Conservation (phyloP, 371 early-diverging fungal genomes). For the Rhizopus arrhizus region DNA sequence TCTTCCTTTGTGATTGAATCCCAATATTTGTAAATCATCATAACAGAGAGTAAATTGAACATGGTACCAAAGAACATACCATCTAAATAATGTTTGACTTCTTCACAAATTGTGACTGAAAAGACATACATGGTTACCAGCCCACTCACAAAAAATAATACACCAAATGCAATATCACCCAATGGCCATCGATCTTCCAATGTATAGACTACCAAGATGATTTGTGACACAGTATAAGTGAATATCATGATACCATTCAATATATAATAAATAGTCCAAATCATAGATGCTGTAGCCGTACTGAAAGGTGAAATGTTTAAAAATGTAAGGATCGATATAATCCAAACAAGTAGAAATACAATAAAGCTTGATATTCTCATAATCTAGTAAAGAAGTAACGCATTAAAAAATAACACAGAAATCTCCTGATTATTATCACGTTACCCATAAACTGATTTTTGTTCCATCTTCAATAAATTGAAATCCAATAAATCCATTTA, state of each 20-base stretch:
- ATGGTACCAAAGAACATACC: constrained; percentile 86
- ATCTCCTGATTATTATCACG: constrained; percentile 14
- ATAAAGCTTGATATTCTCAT: constrained; percentile 70
- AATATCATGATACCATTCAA: constrained; percentile 69
- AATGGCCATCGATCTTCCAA: constrained; percentile 91
- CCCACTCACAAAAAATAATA: constrained; percentile 75
- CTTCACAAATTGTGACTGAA: constrained; percentile 70
- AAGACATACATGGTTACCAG: constrained; percentile 71
- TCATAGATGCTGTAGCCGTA: constrained; percentile 59
- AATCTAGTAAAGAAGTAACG: constrained; percentile 46
- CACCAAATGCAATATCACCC: constrained; percentile 76
- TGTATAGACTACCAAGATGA: constrained; percentile 81
- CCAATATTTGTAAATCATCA: constrained; percentile 97
- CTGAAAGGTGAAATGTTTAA: constrained; percentile 63
- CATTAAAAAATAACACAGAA: constrained; percentile 6
- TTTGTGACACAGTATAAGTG: constrained; percentile 78
- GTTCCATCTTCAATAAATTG: constrained; percentile 95
- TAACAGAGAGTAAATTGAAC: constrained; percentile 80
- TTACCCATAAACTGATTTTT: constrained; percentile 58
- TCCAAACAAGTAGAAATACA: constrained; percentile 64
- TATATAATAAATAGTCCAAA: constrained; percentile 78
- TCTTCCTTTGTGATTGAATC: constrained; percentile 93
- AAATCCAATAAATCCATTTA: constrained; percentile 91
- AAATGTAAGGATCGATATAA: constrained; percentile 80
- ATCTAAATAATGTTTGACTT: constrained; percentile 86